Conservation (phyloP, 1,139 yeast species). For the Kodamaea ohmeri region DNA sequence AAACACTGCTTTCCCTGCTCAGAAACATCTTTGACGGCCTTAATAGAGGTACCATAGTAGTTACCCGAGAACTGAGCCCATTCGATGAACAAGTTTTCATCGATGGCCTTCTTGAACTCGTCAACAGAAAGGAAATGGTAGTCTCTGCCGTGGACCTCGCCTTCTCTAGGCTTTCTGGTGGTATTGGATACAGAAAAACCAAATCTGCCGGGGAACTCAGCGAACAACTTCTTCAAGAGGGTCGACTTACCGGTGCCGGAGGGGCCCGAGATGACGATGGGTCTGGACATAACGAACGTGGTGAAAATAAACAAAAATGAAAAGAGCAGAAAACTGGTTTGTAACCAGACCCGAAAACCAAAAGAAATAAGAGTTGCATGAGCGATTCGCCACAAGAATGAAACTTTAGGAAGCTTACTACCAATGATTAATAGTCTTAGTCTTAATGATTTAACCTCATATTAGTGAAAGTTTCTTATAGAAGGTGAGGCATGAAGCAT, state of each 20-base stretch:
- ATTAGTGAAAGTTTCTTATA: too few species aligned
- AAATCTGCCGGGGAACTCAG: conserved; percentile 82
- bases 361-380: not conserved
- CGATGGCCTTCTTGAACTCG: conserved; percentile 72
- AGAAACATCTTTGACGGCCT: conserved; percentile 76
- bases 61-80: conserved; percentile 98
- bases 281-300: conserved; percentile 46
- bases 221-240: conserved; percentile 79
- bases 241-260: conserved; percentile 98
- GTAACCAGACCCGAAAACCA: not conserved
- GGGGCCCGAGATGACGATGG: conserved; percentile 95
- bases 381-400: not conserved
- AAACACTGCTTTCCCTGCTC: conserved; percentile 72
- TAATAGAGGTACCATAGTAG: conserved; percentile 90
- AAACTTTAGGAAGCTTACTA: too few species aligned
- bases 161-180: conserved; percentile 87
- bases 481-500: too few species aligned
- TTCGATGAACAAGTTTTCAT: conserved; percentile 77
- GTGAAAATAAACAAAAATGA: not conserved
- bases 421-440: too few species aligned
- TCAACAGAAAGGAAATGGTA: conserved; percentile 83
- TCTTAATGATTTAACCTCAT: too few species aligned
- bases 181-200: conserved; percentile 96
- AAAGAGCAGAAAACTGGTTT: not conserved
- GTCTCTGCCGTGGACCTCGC: conserved; percentile 86